Base-by-base conservation (phyloP, 768 basidiomycete genomes). In the Mycena venus region DNA sequence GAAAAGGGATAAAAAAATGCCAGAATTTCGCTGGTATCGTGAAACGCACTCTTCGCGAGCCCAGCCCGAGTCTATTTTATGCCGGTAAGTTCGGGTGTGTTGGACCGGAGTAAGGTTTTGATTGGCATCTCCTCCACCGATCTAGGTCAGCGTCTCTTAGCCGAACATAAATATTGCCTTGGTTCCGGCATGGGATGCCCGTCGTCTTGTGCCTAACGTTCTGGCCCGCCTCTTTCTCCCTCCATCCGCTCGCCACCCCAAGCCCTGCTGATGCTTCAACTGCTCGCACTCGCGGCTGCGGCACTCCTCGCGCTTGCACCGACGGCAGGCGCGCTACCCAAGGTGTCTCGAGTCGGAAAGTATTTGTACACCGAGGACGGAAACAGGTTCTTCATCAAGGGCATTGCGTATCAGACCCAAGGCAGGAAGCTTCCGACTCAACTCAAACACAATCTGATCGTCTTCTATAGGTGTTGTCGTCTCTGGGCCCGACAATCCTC, bases 301-400 rank as follows among this genome's bases (percentile, higher is more conserved):
- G 44, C 70, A 23, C 56, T 66, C 36, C 34, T 72, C 21, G 15
- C 12, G 19, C 58, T 51, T 19, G 27, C 25, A 15, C 5, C 38
- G 17, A n/a, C 47, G 42, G 58, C 49, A 7, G 42, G 42, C 25
- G 95, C 95, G 70, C 86, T 97, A 53, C 87, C 91, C 38, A 88
- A 89, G 70, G 88, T 98, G 78, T 87, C 92, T 36, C 90, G 95
- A 51, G 81, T 85, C 36, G 96, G 95, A 49, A 90, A 91, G 79
- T 98, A 96, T 81, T 91, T 98, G 47, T 98, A 96, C 83, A 90
- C 89, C 42, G 88, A 89, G 7, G 88, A 91, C 58, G 95, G 95
- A 3, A 91, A 81, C 53, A 85, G 97, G 68, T 98, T 97, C 84
- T 97, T 92, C 84, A 94, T 98, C 85, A 96, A 95, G 83, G 95